Base-by-base conservation (phyloP, 441 rosid genomes). In the Eutrema salsugineum region DNA sequence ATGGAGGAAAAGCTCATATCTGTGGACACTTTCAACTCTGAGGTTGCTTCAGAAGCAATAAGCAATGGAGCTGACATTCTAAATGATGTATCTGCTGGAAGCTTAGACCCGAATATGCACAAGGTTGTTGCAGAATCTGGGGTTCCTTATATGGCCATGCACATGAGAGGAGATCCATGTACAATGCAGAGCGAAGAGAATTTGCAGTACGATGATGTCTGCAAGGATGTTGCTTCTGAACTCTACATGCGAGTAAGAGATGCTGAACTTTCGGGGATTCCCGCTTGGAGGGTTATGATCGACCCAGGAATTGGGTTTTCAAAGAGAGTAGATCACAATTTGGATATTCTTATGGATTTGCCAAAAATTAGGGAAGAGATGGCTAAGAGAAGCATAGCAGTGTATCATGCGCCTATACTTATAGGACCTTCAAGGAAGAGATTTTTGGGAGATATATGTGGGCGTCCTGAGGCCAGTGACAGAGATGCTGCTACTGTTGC, bases 301-400 rank as follows among this genome's bases (percentile, higher is more conserved):
- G 98, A 93, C 81, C 97, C 97, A 16, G 98, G 97, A 68, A 76
- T 93, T 36, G 98, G 99, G 58, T 95, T 95, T 66, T 93, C 98
- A 19, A 95, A 95, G 84, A 83, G 75, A 11, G 78, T 85, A 3
- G 79, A 83, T 66, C 87, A 95, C 2, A 93, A 89, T 80, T 55
- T 95, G 77, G 92, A 91, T 74, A 80, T 95, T 38, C 87, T 95
- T 2, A 70, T n/a, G 36, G 85, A 91, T 4, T 76, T 93, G 5
- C 88, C 91, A 3, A 70, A 79, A 68, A 78, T 95, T 36, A 73
- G 90, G 42, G 79, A 80, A 44, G 90, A 89, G 73, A 80, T 93
- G 63, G 96, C 85, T 12, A 86, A 77, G 83, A 85, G 77, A 72
- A 89, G 93, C 77, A 70, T 89, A 74, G 89, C 85, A 5, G 20